phyloP scores from a whole-genome alignment of 164 flowering plant genomes.

The Nymphaea colorata region DNA sequence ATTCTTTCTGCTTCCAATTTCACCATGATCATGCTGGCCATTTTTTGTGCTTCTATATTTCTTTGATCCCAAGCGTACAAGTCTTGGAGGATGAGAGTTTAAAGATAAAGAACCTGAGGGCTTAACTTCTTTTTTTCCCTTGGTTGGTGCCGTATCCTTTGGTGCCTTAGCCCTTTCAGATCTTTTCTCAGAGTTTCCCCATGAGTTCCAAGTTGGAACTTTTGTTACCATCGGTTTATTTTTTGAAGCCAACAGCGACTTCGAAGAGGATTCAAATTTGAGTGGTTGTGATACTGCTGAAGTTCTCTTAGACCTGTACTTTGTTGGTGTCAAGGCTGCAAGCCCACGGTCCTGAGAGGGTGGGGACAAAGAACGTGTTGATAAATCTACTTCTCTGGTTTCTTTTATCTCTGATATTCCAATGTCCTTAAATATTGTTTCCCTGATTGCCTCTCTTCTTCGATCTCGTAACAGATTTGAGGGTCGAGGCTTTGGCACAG shows the following conservation, averaged over 20 bases:
- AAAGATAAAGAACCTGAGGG: neutral
- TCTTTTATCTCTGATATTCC: neutral
- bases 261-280: conserved; percentile 6
- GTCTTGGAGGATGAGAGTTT: neutral
- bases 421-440: conserved; percentile 1
- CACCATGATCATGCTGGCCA: neutral
- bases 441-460: neutral
- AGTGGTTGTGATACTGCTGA: conserved; percentile 6
- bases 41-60: neutral
- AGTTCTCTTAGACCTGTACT: neutral
- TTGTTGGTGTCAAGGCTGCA: neutral
- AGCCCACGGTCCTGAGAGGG: neutral
- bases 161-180: conserved; percentile 5
- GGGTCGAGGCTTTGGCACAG: neutral
- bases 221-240: conserved; percentile 5
- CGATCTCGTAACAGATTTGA: neutral
- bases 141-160: conserved; percentile 3
- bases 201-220: conserved; percentile 6
- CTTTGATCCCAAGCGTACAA: neutral
- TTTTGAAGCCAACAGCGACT: conserved; percentile 10
- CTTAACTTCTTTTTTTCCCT: neutral
- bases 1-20: neutral
- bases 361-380: neutral
- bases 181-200: neutral
- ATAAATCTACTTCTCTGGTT: neutral